Percentiles rank a stretch among this genome's conserved stretches.
phyloP scores from a whole-genome alignment of 345 rosid genomes.

The Fremontodendron californicum region DNA sequence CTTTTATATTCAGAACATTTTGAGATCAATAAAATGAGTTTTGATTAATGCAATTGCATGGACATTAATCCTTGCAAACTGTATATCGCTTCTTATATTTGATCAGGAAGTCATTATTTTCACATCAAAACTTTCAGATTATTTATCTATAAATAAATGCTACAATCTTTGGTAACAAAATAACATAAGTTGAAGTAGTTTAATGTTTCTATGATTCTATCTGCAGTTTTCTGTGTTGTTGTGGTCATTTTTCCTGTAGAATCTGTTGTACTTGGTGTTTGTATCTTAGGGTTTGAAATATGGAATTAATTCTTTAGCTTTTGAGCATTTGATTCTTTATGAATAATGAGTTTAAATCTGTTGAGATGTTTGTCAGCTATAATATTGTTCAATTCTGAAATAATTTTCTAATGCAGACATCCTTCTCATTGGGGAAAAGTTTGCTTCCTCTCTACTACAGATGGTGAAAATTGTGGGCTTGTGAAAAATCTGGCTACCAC shows the following conservation, averaged over 20 bases:
- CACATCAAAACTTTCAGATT: not conserved
- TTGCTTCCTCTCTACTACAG: constrained; percentile 91
- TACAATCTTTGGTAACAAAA: constrained; percentile 2
- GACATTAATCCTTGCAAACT: not conserved
- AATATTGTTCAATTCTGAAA: constrained; percentile 5
- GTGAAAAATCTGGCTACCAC: constrained; percentile 81
- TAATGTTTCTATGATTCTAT: not conserved
- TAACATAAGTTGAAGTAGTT: not conserved
- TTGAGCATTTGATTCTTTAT: constrained; percentile 7
- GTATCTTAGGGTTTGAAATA: not conserved
- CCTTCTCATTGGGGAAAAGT: constrained; percentile 99
- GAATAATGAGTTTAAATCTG: not conserved
- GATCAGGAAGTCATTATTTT: not conserved
- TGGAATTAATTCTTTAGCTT: not conserved
- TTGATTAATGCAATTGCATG: not conserved
- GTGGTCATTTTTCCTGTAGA: not conserved
- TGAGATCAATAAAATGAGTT: not conserved
- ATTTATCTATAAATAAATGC: not conserved
- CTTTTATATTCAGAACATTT: not conserved
- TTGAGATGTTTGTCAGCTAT: constrained; percentile 9
- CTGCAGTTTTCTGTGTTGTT: not conserved
- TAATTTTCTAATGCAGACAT: constrained; percentile 49
- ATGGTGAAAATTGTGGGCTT: constrained; percentile 98
- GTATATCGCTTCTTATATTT: not conserved
- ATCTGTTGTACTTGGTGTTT: not conserved